Conservation (phyloP, 1,284 basidiomycete species). For the Rhodotorula sp. region DNA sequence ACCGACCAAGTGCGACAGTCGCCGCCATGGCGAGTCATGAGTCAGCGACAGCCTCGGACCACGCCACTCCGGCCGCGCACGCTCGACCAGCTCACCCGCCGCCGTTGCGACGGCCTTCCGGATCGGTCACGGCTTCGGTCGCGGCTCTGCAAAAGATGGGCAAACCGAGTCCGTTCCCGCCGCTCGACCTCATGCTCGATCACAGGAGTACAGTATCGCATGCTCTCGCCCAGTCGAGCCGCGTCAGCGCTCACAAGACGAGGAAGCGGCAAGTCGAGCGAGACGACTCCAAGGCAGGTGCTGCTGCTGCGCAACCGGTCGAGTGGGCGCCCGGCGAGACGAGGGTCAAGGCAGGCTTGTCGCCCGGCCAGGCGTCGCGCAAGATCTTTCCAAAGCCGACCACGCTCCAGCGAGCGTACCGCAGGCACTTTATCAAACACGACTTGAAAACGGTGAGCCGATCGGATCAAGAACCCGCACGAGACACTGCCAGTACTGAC, state of each 20-base stretch:
- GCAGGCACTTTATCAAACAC: conserved; percentile 45
- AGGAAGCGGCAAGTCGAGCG: not conserved
- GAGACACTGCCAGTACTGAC: not conserved
- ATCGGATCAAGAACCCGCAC: too few relatives aligned
- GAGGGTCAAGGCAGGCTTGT: conserved; percentile 10
- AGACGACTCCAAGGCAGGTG: conserved; percentile 12
- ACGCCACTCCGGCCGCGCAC: not conserved
- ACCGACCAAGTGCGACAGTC: too few relatives aligned
- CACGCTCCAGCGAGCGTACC: conserved; percentile 37
- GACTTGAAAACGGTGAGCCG: conserved; percentile 41
- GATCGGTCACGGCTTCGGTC: not conserved
- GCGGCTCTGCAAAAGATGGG: not conserved
- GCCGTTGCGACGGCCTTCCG: not conserved
- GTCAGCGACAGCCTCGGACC: not conserved
- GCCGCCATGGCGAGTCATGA: too few relatives aligned
- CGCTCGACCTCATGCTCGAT: conserved; percentile 30
- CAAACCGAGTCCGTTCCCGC: conserved; percentile 27
- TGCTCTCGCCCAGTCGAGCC: conserved; percentile 19
- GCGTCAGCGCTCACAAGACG: not conserved
- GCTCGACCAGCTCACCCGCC: not conserved
- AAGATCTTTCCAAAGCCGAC: conserved; percentile 44
- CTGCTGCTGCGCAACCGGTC: not conserved
- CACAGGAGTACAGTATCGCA: conserved; percentile 17
- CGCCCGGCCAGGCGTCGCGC: conserved; percentile 28
- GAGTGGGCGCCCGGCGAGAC: not conserved